Evolutionary conservation across 768 basidiomycete species (phyloP).

Genomic region (Kwoniella heveanensis): DNA sequence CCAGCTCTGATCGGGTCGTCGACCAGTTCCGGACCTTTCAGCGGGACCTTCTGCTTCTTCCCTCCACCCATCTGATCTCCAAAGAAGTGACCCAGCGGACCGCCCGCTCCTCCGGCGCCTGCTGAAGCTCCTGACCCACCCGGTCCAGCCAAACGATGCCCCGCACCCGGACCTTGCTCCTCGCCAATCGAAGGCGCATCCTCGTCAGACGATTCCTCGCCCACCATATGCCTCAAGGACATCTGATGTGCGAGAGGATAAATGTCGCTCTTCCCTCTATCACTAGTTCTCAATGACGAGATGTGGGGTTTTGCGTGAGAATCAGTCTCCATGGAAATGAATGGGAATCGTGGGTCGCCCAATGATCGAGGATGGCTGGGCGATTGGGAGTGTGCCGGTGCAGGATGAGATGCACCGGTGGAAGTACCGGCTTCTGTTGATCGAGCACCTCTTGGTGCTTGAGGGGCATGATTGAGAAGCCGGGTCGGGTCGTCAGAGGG

Average conservation of each 20-base stretch:
- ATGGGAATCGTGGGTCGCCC: conserved; percentile 27
- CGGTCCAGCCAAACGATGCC: no score
- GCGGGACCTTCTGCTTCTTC: conserved; percentile 14
- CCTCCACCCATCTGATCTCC: not conserved
- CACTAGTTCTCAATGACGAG: conserved; percentile 5
- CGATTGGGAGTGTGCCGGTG: not conserved
- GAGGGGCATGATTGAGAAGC: not conserved
- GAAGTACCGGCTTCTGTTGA: not conserved
- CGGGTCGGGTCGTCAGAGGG: conserved; percentile 5
- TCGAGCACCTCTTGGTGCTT: not conserved
- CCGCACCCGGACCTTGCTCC: not conserved
- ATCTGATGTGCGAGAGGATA: conserved; percentile 17
- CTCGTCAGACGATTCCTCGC: conserved; percentile 10
- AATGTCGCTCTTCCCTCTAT: conserved; percentile 1
- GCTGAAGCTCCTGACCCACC: not conserved
- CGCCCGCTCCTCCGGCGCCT: not conserved
- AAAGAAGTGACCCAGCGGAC: not conserved
- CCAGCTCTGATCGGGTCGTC: conserved; percentile 35
- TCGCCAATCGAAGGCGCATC: conserved; percentile 3
- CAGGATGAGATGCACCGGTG: not conserved
- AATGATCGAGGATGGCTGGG: conserved; percentile 8
- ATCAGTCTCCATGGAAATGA: conserved; percentile 21
- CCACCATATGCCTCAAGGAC: conserved; percentile 29
- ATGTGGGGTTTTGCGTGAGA: conserved; percentile 6
- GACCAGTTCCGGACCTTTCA: conserved; percentile 20